Base-by-base conservation (phyloP, 1,284 basidiomycete species). In the Mycena citricolor region DNA sequence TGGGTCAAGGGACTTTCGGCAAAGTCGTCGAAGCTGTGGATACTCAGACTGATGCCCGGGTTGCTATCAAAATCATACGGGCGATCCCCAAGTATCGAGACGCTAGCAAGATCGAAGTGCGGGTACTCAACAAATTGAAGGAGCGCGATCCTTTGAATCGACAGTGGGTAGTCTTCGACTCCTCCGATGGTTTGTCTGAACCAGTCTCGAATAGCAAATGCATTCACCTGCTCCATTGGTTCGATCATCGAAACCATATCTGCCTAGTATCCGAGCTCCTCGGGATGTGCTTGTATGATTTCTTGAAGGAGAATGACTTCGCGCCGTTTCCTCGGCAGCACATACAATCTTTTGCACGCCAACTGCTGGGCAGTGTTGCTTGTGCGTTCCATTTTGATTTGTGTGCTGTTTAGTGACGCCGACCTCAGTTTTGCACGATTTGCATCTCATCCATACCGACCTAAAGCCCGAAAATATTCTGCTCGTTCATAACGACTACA, bases 391-490 rank as follows among this genome's bases (percentile, higher is more conserved):
- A 31, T 42, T 47, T 31, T 41, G 32, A 23, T 51, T 33, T 16
- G 48, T 49, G 48, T 57, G 24, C n/a, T 40, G 37, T 33, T 43
- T 39, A 25, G 44, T 48, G 33, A 48, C 32, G 25, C 13, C 39
- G 32, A 24, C 32, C 41, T 10, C 57, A 97, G 94, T 97, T 70
- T 69, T 99, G 39, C 97, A 99, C 63, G 81, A 90, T 51, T 76
- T 95, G 43, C 86, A 86, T 57, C 75, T 99, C 52, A 89, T 99
- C 44, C 97, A 99, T 66, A 99, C 97, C 31, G 97, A 99, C 73
- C 79, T 99, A 47, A 99, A 99, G 69, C 97, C 97, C 21, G 94
- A 97, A 72, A 97, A 97, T 66, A 98, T 99, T 47, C 75, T 99
- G 32, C 80, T 99, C 38, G 94, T 97, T 29, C 81, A 86, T 63